Evolutionary conservation across 2,329 filamentous ascomycete species (phyloP).

Genomic region (Epicoccum nigrum): DNA sequence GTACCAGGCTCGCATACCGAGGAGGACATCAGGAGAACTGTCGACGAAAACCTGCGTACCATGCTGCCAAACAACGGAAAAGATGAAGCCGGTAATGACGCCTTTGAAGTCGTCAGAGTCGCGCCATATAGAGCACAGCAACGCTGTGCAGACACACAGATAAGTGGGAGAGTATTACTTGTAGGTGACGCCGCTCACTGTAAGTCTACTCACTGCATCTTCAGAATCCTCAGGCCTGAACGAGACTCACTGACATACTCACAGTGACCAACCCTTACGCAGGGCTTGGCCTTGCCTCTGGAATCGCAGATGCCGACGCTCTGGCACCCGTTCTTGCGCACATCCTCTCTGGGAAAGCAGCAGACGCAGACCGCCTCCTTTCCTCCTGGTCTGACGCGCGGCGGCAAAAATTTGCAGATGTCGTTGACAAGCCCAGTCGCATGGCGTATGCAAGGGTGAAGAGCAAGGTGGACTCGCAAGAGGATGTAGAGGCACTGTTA

Average conservation of each 20-base stretch:
- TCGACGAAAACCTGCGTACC: slow-evolving; percentile 35
- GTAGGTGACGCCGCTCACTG: slow-evolving; percentile 51
- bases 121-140: slow-evolving; percentile 53
- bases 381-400: slow-evolving; percentile 44
- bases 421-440: slow-evolving; percentile 43
- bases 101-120: slow-evolving; percentile 43
- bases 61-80: slow-evolving; percentile 41
- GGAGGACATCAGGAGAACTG: slow-evolving; percentile 35
- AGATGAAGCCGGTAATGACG: slow-evolving; percentile 17
- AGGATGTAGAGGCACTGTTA: slow-evolving; percentile 33
- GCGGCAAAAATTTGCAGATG: slow-evolving; percentile 42
- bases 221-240: not conserved
- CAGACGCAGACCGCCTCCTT: slow-evolving; percentile 35
- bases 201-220: slow-evolving; percentile 14
- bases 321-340: slow-evolving; percentile 37
- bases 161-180: slow-evolving; percentile 42
- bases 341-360: slow-evolving; percentile 26
- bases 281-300: slow-evolving; percentile 43
- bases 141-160: slow-evolving; percentile 42
- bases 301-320: slow-evolving; percentile 44
- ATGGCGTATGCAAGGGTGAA: slow-evolving; percentile 38
- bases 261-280: slow-evolving; percentile 48
- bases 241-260: not conserved
- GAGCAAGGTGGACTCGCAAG: slow-evolving; percentile 32
- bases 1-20: slow-evolving; percentile 38